Conservation (phyloP, 2,329 filamentous ascomycete species). For the Monilinia aucupariae region DNA sequence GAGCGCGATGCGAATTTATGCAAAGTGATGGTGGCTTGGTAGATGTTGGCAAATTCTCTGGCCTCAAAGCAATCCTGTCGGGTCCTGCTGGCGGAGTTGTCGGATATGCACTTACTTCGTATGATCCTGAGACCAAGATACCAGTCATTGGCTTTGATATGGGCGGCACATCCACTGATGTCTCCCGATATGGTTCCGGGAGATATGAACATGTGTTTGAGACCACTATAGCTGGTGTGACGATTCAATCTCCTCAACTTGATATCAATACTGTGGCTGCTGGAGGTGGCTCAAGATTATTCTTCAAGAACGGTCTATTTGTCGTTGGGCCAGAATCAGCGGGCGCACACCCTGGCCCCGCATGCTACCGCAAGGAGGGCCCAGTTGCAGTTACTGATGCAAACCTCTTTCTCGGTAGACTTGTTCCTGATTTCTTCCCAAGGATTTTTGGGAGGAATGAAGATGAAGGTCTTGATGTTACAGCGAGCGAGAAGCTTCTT, state of each 20-base stretch:
- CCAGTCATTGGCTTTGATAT: constrained; percentile 95
- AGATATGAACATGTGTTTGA: constrained; percentile 69
- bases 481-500: constrained; percentile 70
- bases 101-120: constrained; percentile 86
- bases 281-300: constrained; percentile 48
- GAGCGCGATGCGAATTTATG: constrained; percentile 90
- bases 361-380: constrained; percentile 83
- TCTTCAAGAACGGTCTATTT: constrained; percentile 65
- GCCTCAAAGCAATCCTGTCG: constrained; percentile 77
- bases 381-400: constrained; percentile 88
- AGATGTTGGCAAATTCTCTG: constrained; percentile 76
- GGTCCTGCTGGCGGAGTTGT: constrained; percentile 92
- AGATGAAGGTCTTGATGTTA: constrained; percentile 69
- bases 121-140: constrained; percentile 73
- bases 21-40: constrained; percentile 62
- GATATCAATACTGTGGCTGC: constrained; percentile 64
- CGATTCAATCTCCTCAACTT: constrained; percentile 72
- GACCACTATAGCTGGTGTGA: constrained; percentile 71
- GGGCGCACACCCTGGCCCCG: constrained; percentile 77
- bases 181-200: constrained; percentile 76
- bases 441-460: constrained; percentile 93
- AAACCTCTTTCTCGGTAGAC: constrained; percentile 75
- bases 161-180: constrained; percentile 89
- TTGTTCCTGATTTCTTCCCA: constrained; percentile 87
- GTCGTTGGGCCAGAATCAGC: constrained; percentile 58